phyloP scores from a whole-genome alignment of 2,329 filamentous ascomycete species.

The Pseudogymnoascus sp. region DNA sequence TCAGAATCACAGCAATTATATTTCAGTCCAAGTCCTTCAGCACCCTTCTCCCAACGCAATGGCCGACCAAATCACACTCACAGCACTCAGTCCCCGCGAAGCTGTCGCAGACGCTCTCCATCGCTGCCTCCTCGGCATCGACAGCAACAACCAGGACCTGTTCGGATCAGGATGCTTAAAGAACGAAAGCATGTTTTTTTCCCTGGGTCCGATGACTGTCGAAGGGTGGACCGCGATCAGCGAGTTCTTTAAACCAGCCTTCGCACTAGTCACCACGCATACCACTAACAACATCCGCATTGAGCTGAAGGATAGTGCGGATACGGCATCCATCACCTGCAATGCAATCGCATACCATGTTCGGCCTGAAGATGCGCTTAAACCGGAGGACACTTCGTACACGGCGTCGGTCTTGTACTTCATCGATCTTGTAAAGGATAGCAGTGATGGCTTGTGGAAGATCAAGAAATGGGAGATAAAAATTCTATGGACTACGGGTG shows the following conservation, averaged over 20 bases:
- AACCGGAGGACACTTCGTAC: conserved; percentile 21
- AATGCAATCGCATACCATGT: conserved; percentile 26
- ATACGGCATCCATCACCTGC: conserved; percentile 25
- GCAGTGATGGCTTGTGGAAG: conserved; percentile 29
- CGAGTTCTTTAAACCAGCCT: conserved; percentile 14
- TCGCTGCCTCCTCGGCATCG: conserved; percentile 21
- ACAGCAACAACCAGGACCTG: conserved; percentile 18
- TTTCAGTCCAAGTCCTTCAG: neutral
- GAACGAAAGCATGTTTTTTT: conserved; percentile 14
- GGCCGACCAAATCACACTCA: conserved; percentile 4
- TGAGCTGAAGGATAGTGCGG: conserved; percentile 21
- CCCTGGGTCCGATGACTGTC: conserved; percentile 1
- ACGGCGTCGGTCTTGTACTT: conserved; percentile 26
- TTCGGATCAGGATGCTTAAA: conserved; percentile 21
- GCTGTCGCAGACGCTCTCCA: conserved; percentile 24
- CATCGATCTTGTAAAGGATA: conserved; percentile 27
- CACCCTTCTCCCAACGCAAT: neutral
- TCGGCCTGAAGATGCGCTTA: conserved; percentile 22
- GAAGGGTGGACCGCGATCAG: conserved; percentile 14
- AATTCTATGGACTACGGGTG: conserved; percentile 28
- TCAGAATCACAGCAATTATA: neutral
- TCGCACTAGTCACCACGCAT: conserved; percentile 28
- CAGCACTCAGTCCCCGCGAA: conserved; percentile 21
- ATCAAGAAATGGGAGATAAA: conserved; percentile 27
- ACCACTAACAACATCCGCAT: conserved; percentile 28